phyloP scores from a whole-genome alignment of 805 yeast species.

The Lipomyces spencermartinsiae region DNA sequence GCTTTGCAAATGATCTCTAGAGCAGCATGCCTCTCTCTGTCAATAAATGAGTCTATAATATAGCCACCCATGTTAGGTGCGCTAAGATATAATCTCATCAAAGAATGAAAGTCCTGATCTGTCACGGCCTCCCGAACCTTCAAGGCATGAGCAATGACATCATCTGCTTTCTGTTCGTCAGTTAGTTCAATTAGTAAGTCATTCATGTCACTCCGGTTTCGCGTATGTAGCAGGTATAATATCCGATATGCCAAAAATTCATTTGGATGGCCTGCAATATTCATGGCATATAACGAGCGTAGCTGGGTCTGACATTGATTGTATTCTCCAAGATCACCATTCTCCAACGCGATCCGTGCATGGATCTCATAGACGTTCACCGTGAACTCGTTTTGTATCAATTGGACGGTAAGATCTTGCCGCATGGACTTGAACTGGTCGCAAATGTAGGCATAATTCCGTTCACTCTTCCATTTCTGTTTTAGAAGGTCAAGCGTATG shows the following conservation, averaged over 20 bases:
- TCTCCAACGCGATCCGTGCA: slow-evolving; percentile 83
- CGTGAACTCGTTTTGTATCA: slow-evolving; percentile 77
- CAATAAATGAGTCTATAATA: slow-evolving; percentile 60
- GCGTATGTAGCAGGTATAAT: slow-evolving; percentile 76
- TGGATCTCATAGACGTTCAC: slow-evolving; percentile 82
- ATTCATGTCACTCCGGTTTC: slow-evolving; percentile 63
- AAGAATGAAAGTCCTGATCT: slow-evolving; percentile 58
- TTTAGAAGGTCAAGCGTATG: slow-evolving; percentile 62
- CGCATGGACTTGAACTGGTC: slow-evolving; percentile 91
- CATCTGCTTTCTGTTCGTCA: slow-evolving; percentile 41
- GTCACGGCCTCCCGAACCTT: slow-evolving; percentile 47
- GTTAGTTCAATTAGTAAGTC: slow-evolving; percentile 48
- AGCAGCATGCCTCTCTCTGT: slow-evolving; percentile 63
- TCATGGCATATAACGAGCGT: slow-evolving; percentile 61
- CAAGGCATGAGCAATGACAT: slow-evolving; percentile 48
- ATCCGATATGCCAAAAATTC: slow-evolving; percentile 79
- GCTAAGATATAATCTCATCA: slow-evolving; percentile 54
- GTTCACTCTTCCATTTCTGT: slow-evolving; percentile 58
- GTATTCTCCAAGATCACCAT: slow-evolving; percentile 88
- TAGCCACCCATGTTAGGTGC: slow-evolving; percentile 54
- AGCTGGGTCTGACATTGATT: slow-evolving; percentile 93
- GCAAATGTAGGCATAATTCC: slow-evolving; percentile 75
- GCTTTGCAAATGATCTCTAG: slow-evolving; percentile 62
- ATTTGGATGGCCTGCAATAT: slow-evolving; percentile 50
- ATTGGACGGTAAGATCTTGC: slow-evolving; percentile 93